phyloP scores from a whole-genome alignment of 2,329 filamentous ascomycete genomes.

The Zalaria sp. region DNA sequence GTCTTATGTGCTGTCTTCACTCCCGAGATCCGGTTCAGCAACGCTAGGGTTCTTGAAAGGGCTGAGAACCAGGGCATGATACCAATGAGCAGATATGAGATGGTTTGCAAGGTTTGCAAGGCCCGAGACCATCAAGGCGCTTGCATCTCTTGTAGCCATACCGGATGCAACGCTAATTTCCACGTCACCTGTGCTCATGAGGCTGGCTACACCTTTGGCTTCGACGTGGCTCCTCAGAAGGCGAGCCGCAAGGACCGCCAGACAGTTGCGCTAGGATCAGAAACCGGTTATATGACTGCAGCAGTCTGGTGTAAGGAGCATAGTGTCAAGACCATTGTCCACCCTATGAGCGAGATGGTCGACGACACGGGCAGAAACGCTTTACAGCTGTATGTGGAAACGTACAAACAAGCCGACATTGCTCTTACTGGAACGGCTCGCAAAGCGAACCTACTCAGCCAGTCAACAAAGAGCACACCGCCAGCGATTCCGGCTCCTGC shows the following conservation, averaged over 20 bases:
- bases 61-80: constrained; percentile 86
- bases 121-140: constrained; percentile 48
- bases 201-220: constrained; percentile 69
- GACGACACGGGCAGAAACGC: constrained; percentile 61
- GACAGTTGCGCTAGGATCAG: constrained; percentile 66
- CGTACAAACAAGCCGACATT: constrained; percentile 89
- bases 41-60: constrained; percentile 65
- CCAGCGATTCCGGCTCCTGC: constrained; percentile 17
- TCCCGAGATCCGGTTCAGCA: constrained; percentile 84
- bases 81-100: constrained; percentile 55
- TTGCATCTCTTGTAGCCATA: constrained; percentile 64
- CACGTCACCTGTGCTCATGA: constrained; percentile 87
- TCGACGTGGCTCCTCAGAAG: constrained; percentile 84
- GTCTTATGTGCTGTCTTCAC: constrained; percentile 87
- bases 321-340: constrained; percentile 51
- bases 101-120: constrained; percentile 75
- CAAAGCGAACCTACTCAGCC: constrained; percentile 68
- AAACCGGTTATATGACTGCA: constrained; percentile 72
- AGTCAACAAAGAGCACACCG: constrained; percentile 42
- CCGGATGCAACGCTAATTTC: constrained; percentile 53
- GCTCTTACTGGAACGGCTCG: constrained; percentile 82
- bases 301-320: constrained; percentile 89
- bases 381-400: constrained; percentile 73
- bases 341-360: constrained; percentile 64
- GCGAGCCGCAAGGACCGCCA: constrained; percentile 71